Evolutionary conservation across 805 yeast genomes (phyloP).

Genomic region (Martiniozyma abietophila): DNA sequence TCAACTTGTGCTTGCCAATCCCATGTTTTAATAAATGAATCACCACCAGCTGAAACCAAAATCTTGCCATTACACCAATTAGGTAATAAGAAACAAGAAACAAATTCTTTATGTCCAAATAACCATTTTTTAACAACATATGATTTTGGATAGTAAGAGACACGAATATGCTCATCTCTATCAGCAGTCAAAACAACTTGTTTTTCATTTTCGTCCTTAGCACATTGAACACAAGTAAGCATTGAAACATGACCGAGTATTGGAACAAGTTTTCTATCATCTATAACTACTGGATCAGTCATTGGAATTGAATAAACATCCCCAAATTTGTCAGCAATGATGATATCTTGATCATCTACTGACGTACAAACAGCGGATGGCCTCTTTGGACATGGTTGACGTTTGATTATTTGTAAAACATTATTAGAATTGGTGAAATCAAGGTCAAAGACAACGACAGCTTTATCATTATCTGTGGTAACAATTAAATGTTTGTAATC

Average conservation of each 20-base stretch:
- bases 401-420: conserved; percentile 44
- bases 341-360: conserved; percentile 37
- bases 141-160: conserved; percentile 71
- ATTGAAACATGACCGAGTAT: conserved; percentile 93
- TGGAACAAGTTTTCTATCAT: conserved; percentile 46
- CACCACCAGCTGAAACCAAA: conserved; percentile 89
- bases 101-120: conserved; percentile 80
- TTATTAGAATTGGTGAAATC: conserved; percentile 24
- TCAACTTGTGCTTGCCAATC: conserved; percentile 45
- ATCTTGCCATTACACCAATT: conserved; percentile 35
- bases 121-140: conserved; percentile 74
- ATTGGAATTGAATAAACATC: conserved; percentile 69
- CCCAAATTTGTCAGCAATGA: conserved; percentile 92
- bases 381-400: conserved; percentile 81
- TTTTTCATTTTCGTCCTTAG: conserved; percentile 31
- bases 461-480: conserved; percentile 77
- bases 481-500: conserved; percentile 50
- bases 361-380: conserved; percentile 75
- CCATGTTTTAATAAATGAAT: conserved; percentile 65
- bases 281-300: conserved; percentile 26
- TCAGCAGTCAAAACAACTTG: conserved; percentile 69
- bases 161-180: conserved; percentile 91
- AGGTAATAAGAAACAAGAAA: conserved; percentile 56
- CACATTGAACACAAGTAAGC: conserved; percentile 67
- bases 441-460: conserved; percentile 52